Base-by-base conservation (phyloP, 139 green algal genomes). In the Gonium pectorale region DNA sequence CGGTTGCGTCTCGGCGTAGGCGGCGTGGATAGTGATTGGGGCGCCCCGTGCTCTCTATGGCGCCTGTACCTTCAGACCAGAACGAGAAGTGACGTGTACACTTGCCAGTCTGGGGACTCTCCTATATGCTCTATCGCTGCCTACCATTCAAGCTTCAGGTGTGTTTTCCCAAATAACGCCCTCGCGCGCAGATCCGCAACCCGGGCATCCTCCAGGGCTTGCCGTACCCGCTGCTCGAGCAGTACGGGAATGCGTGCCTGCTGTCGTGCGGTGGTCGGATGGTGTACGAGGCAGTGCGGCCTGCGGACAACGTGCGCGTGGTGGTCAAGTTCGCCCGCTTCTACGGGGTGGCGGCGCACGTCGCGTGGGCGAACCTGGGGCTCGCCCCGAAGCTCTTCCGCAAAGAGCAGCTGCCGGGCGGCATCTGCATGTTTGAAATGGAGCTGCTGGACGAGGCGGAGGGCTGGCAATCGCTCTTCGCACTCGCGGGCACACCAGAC, bases 191-290 rank as follows among this genome's bases (percentile, higher is more conserved):
- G 63, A 33, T 35, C 63, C 33, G 63, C 63, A 7, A 22, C 11
- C 33, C 63, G 33, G 63, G 63, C 33, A 31, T 69, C 33, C 19
- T 35, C 21, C 5, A 9, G 63, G 63, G 33, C 63, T 19, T 27
- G 63, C 63, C 63, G 33, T 69, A 69, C 63, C 63, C 63, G 33
- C 63, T 69, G 63, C 63, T 22, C 63, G 63, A 69, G 31, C 33
- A 44, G 63, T 69, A 69, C 63, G 63, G 19, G 33, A 35, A 69
- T 33, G 63, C 31, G 63, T 22, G 46, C 46, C 29, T 33, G 59
- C 59, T 33, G 33, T 31, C 26, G 33, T 33, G 31, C 27, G 63
- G 21, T 29, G 63, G 63, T 24, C 27, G 21, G 63, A 9, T 69
- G 33, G 19, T 69, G 63, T 69, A 69, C 63, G 31, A 43, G 33